These are phyloP conservation scores for Dalbergia oliveri DNA, from an alignment of 306 rosid species.

Conservation along the genomic window DNA sequence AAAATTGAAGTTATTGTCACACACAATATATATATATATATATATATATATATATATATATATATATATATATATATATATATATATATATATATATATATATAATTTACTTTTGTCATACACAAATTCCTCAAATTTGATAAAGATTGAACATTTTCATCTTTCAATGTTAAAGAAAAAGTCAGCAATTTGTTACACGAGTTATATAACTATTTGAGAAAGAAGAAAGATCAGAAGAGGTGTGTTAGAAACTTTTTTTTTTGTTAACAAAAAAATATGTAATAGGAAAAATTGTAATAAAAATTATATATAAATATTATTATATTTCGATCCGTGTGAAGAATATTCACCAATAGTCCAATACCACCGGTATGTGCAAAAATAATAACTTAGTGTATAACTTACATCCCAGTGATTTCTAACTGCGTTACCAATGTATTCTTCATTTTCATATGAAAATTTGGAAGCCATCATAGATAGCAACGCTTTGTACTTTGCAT, in stretches of 20 bases:
- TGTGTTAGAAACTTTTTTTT: neutral
- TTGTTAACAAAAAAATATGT: too few species aligned
- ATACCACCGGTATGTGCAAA: neutral
- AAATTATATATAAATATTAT: too few species aligned
- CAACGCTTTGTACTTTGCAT: slow-evolving; percentile 40
- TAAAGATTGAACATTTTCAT: neutral
- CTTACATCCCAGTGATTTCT: slow-evolving; percentile 58
- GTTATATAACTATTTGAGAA: neutral
- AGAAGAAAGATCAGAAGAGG: neutral
- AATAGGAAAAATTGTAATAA: too few species aligned
- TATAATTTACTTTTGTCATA: neutral
- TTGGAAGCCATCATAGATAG: slow-evolving; percentile 63
- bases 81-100: too few species aligned
- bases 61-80: too few species aligned
- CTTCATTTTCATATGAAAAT: slow-evolving; percentile 52
- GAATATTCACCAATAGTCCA: neutral
- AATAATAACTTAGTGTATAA: neutral
- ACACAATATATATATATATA: too few species aligned
- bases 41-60: too few species aligned
- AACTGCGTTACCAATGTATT: slow-evolving; percentile 33
- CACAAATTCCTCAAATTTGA: neutral
- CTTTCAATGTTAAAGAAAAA: too few species aligned
- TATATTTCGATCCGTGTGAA: neutral
- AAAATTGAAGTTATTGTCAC: neutral
- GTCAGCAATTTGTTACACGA: too few species aligned